phyloP scores from a whole-genome alignment of 176 grass and related monocot genomes.

The Carex kokanica region DNA sequence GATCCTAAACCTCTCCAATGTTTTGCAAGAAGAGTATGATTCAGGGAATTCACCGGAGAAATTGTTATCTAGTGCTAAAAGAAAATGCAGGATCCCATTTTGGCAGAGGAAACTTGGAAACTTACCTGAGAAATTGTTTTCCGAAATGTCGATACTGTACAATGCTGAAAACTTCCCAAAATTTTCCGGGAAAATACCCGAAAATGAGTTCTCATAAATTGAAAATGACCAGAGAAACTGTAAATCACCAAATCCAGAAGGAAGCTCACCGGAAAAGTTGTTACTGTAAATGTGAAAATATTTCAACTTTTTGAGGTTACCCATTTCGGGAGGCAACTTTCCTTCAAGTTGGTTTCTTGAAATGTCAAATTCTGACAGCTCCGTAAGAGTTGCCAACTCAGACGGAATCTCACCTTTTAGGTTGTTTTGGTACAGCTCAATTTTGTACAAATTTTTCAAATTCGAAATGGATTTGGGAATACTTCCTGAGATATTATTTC shows the following conservation, averaged over 20 bases:
- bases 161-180: constrained; percentile 71
- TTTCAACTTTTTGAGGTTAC: constrained; percentile 59
- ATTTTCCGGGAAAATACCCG: constrained; percentile 66
- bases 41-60: constrained; percentile 81
- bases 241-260: constrained; percentile 55
- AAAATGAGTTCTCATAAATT: constrained; percentile 73
- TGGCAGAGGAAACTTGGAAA: constrained; percentile 80
- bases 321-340: constrained; percentile 50
- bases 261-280: constrained; percentile 74
- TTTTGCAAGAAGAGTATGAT: constrained; percentile 77
- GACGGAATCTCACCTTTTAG: constrained; percentile 82
- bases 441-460: constrained; percentile 74
- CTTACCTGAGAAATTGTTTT: constrained; percentile 80
- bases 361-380: constrained; percentile 88
- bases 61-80: constrained; percentile 82
- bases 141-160: constrained; percentile 83
- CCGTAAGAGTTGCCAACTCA: constrained; percentile 49
- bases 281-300: constrained; percentile 82
- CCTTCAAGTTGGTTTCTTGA: constrained; percentile 78
- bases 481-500: constrained; percentile 71
- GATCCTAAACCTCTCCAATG: constrained; percentile 79
- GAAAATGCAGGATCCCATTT: constrained; percentile 63
- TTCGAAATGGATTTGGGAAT: constrained; percentile 69
- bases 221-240: constrained; percentile 87
- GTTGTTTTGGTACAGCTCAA: constrained; percentile 95